Conservation (phyloP, 2,329 filamentous ascomycete genomes). For the Cercospora sp. region DNA sequence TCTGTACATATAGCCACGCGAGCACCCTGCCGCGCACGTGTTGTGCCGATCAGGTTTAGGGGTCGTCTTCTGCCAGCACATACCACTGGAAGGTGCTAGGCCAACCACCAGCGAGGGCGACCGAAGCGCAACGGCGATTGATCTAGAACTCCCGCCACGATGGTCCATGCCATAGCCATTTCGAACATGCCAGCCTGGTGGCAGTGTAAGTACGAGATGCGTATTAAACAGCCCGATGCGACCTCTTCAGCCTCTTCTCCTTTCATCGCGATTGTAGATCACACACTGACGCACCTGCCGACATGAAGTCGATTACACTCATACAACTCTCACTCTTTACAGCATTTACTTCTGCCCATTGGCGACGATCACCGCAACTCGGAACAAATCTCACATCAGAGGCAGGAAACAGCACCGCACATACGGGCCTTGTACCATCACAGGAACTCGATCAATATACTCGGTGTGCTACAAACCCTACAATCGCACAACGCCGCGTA, state of each 20-base stretch:
- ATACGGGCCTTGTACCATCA: background rate
- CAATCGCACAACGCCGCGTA: background rate
- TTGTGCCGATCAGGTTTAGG: background rate
- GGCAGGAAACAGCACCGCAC: background rate
- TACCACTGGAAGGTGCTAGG: background rate
- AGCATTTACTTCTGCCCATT: background rate
- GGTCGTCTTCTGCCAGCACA: background rate
- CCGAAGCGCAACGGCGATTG: background rate
- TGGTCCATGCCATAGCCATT: background rate
- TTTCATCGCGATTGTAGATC: background rate
- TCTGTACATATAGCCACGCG: background rate
- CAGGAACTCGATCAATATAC: constrained; percentile 1
- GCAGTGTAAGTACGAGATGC: background rate
- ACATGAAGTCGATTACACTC: constrained; percentile 9
- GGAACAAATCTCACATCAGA: background rate
- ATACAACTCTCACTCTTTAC: background rate
- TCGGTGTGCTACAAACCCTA: constrained; percentile 3
- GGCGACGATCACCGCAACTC: background rate
- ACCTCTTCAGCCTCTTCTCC: background rate
- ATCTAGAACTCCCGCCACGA: background rate
- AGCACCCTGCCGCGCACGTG: background rate
- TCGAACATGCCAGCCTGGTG: background rate
- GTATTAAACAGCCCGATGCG: constrained; percentile 1
- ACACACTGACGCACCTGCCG: background rate
- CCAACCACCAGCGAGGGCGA: background rate